A percentile compares a stretch with the other conserved stretches of the same genome.
These are phyloP conservation scores for Nemania sp. DNA, from an alignment of 2,329 filamentous ascomycete species.

Conservation along the genomic window DNA sequence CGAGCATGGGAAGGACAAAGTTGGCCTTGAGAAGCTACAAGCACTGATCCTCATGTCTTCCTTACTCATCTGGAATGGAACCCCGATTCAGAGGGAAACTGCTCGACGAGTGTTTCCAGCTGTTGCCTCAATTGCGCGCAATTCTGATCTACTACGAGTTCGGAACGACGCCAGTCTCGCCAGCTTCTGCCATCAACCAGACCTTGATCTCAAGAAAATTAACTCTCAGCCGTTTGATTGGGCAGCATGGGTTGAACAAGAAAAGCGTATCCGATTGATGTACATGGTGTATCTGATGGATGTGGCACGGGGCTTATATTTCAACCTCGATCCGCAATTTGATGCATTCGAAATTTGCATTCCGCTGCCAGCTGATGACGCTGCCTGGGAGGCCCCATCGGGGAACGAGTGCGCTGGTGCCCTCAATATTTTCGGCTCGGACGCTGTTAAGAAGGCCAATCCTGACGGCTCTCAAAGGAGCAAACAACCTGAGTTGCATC, in stretches of 20 bases:
- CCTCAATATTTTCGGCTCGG: slow-evolving; percentile 64
- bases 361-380: slow-evolving; percentile 74
- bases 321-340: slow-evolving; percentile 68
- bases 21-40: slow-evolving; percentile 68
- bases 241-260: slow-evolving; percentile 71
- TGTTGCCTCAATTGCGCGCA: slow-evolving; percentile 61
- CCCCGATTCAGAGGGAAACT: slow-evolving; percentile 64
- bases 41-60: slow-evolving; percentile 65
- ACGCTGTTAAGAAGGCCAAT: slow-evolving; percentile 60
- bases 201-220: slow-evolving; percentile 51
- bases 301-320: slow-evolving; percentile 69
- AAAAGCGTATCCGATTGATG: slow-evolving; percentile 68
- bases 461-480: slow-evolving; percentile 64
- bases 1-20: slow-evolving; percentile 44
- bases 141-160: slow-evolving; percentile 59
- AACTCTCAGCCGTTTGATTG: slow-evolving; percentile 64
- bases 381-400: slow-evolving; percentile 70
- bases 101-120: slow-evolving; percentile 63
- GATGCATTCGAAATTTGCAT: slow-evolving; percentile 67
- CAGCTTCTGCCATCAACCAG: slow-evolving; percentile 65
- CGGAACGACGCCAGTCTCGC: slow-evolving; percentile 53
- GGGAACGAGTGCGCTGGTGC: slow-evolving; percentile 65
- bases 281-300: slow-evolving; percentile 69
- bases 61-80: slow-evolving; percentile 72
- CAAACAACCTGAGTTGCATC: slow-evolving; percentile 67